Conservation (phyloP, 768 basidiomycete species). For the Phylloporus arenicola region DNA sequence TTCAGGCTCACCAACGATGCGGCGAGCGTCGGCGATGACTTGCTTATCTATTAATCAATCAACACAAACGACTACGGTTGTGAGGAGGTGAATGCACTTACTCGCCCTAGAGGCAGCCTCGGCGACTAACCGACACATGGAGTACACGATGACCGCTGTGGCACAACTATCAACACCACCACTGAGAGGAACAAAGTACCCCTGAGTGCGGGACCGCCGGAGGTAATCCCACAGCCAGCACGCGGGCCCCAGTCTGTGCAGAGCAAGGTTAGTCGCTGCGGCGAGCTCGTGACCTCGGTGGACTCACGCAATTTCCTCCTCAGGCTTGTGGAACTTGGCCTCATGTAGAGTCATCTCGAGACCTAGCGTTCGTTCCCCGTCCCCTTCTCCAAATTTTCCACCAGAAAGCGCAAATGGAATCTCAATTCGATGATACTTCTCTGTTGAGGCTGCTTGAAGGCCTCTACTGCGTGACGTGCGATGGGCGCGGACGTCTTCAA, state of each 20-base stretch:
- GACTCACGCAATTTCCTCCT: constrained; percentile 95
- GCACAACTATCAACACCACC: constrained; percentile 98
- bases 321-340: constrained; percentile 68
- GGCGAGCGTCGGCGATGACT: constrained; percentile 85
- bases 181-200: constrained; percentile 92
- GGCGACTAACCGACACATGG: constrained; percentile 90
- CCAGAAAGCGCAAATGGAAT: constrained; percentile 74
- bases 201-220: constrained; percentile 85
- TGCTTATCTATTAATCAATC: constrained; percentile 51
- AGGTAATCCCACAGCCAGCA: constrained; percentile 99
- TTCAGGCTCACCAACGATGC: constrained; percentile 80
- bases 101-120: constrained; percentile 73
- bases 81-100: constrained; percentile 29
- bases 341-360: constrained; percentile 41
- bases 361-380: constrained; percentile 44
- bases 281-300: not conserved
- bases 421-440: constrained; percentile 76
- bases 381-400: constrained; percentile 64
- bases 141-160: constrained; percentile 91
- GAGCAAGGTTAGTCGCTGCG: not conserved
- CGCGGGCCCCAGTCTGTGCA: constrained; percentile 80
- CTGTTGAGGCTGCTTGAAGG: constrained; percentile 79
- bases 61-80: not conserved
- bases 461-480: constrained; percentile 78
- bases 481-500: constrained; percentile 94